Base-by-base conservation (phyloP, 371 early-diverging fungal genomes). In the Mucor piriformis region DNA sequence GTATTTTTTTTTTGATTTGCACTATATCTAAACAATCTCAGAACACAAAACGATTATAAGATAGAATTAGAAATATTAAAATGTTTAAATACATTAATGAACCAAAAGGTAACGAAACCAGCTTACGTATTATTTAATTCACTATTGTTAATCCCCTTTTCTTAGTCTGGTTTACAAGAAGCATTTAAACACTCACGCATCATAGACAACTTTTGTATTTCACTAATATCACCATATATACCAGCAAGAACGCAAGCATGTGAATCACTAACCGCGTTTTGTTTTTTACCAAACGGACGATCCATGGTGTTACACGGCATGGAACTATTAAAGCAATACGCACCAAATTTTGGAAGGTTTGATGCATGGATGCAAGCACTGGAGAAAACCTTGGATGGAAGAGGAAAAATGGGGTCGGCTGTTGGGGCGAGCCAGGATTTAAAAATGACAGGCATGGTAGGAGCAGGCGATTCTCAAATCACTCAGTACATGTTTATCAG, bases 51-150 rank as follows among this genome's bases (percentile, higher is more conserved):
- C 21, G 89, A 89, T 62, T 72, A 87, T 25, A 75, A 86, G 43
- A 85, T 89, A 70, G 93, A 93, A 69, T 73, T 88, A 24, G 93
- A 91, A 69, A 88, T 93, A 57, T 81, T 92, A 44, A 89, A 88
- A 67, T 92, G 91, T 61, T 74, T 93, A 51, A 89, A 90, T 54
- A 80, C 88, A 3, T 64, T 92, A 21, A 79, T 91, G 63, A 92
- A 92, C 62, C 87, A 88, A 57, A 81, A 82, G 54, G 83, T 81
- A 81, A 44, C 66, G 48, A 21, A 29, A 13, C 3, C 56, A n/a
- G 12, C n/a, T 4, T 37, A 12, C 12, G 12, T 37, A 37, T 37
- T 11, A 3, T 0, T 37, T 2, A 37, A 37, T 12, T 13, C 37
- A 13, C 15, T 37, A 6, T 37, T 37, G 3, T 37, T 37, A 6